Base-by-base conservation (phyloP, 2,329 filamentous ascomycete genomes). In the Lecanicillium sp. region DNA sequence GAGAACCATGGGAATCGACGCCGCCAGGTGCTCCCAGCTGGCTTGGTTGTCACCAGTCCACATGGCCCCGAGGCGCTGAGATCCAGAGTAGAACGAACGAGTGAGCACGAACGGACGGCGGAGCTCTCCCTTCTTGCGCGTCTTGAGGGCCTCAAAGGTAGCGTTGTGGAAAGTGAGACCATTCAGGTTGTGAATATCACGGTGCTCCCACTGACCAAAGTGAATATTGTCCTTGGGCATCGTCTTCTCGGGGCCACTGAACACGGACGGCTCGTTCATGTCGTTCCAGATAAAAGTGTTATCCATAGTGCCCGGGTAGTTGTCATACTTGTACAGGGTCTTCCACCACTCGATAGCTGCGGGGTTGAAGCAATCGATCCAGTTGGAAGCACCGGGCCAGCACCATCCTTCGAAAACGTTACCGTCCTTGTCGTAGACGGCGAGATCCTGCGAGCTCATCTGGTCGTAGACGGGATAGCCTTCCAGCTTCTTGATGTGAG, bases 151-250 rank as follows among this genome's bases (percentile, higher is more conserved):
- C 61, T 94, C 77, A 62, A 86, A 94, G 0, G 91, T 97, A 14
- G 93, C 91, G 55, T 97, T 96, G 66, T 95, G 83, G 66, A 96
- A 90, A 2, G 93, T 96, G 74, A 97, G 77, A 44, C 93, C 93
- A 65, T 97, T 93, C 58, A 97, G 65, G 67, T 98, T 97, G 74
- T 98, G 93, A 5, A 98, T 72, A 62, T 98, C 93, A 54, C 93
- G 87, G 64, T 98, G 93, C 67, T 98, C 93, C 93, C 93, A 98
- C 61, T 86, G 81, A 44, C 81, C 90, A 60, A 86, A 72, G 64
- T 98, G 93, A 24, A 98, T 68, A 63, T 98, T 98, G 72, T 98
- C 93, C 69, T 96, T 96, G 52, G 93, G 93, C 90, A 97, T 97
- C 5, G 91, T 97, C 3, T 90, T 95, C 67, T 98, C 93, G 0